Conservation (phyloP, 768 basidiomycete species). For the Suillus variegatus region DNA sequence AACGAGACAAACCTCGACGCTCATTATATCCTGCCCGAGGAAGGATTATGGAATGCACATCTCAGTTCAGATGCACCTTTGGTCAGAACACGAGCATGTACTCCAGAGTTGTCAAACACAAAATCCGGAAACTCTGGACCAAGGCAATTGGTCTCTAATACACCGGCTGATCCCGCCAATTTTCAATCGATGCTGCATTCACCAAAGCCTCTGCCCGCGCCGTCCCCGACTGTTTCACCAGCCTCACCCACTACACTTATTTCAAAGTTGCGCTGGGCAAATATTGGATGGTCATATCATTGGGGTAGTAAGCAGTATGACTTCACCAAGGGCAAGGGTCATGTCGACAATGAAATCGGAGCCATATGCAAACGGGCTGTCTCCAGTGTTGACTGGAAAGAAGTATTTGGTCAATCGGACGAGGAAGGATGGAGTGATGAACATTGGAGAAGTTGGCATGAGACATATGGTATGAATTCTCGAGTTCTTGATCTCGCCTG, state of each 20-base stretch:
- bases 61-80: slow-evolving; percentile 39
- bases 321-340: slow-evolving; percentile 68
- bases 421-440: slow-evolving; percentile 52
- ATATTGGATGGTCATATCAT: slow-evolving; percentile 95
- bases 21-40: slow-evolving; percentile 75
- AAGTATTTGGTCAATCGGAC: slow-evolving; percentile 49
- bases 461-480: slow-evolving; percentile 68
- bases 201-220: slow-evolving; percentile 62
- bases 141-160: slow-evolving; percentile 70
- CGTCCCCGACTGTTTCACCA: slow-evolving; percentile 61
- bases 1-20: slow-evolving; percentile 91
- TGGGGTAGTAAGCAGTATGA: slow-evolving; percentile 97
- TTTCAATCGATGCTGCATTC: slow-evolving; percentile 51
- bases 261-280: slow-evolving; percentile 88
- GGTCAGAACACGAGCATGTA: slow-evolving; percentile 38
- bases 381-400: slow-evolving; percentile 63
- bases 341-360: slow-evolving; percentile 57
- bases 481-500: slow-evolving; percentile 7
- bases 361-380: slow-evolving; percentile 67
- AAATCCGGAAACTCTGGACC: slow-evolving; percentile 46
- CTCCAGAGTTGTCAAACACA: slow-evolving; percentile 16
- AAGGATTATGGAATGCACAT: slow-evolving; percentile 78
- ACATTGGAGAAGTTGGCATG: slow-evolving; percentile 75
- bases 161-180: slow-evolving; percentile 60
- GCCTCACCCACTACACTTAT: slow-evolving; percentile 57